Percentiles rank a stretch among this genome's conserved stretches.
These are phyloP conservation scores for Pseudocercospora fijiensis DNA, from an alignment of 2,329 filamentous ascomycete species.

Conservation along the genomic window DNA sequence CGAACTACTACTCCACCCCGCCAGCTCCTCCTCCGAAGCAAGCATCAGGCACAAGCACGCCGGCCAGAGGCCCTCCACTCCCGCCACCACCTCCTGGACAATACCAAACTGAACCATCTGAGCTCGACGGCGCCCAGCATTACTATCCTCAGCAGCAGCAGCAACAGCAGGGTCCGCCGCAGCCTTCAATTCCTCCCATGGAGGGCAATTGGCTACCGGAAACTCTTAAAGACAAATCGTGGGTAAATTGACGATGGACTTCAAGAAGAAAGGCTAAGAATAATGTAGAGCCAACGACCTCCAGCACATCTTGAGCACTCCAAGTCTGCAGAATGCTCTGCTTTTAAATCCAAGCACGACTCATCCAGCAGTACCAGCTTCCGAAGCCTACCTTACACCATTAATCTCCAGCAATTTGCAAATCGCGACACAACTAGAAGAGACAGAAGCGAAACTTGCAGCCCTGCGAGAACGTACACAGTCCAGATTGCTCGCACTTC, in stretches of 20 bases:
- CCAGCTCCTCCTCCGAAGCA: conserved; percentile 51
- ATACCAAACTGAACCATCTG: conserved; percentile 29
- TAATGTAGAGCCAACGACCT: conserved; percentile 69
- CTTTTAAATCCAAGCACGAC: conserved; percentile 64
- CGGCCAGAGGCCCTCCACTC: conserved; percentile 47
- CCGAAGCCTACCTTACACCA: conserved; percentile 62
- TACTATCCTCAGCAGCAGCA: conserved; percentile 9
- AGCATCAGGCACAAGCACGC: conserved; percentile 44
- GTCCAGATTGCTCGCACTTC: conserved; percentile 76
- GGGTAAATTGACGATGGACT: conserved; percentile 36
- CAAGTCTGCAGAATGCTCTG: conserved; percentile 70
- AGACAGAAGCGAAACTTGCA: conserved; percentile 59
- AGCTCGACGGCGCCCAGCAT: conserved; percentile 30
- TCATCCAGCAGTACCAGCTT: conserved; percentile 69
- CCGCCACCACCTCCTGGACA: conserved; percentile 46
- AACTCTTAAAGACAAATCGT: conserved; percentile 79
- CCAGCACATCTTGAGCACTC: conserved; percentile 63
- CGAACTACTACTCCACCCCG: conserved; percentile 46
- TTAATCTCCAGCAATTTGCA: conserved; percentile 69
- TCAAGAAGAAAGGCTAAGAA: conserved; percentile 13
- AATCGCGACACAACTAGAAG: conserved; percentile 62
- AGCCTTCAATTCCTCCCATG: conserved; percentile 29
- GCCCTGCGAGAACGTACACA: conserved; percentile 70
- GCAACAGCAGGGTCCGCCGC: conserved; percentile 18
- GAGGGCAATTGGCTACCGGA: conserved; percentile 74